phyloP scores from a whole-genome alignment of 2,329 filamentous ascomycete species.

The Cercospora sojina region DNA sequence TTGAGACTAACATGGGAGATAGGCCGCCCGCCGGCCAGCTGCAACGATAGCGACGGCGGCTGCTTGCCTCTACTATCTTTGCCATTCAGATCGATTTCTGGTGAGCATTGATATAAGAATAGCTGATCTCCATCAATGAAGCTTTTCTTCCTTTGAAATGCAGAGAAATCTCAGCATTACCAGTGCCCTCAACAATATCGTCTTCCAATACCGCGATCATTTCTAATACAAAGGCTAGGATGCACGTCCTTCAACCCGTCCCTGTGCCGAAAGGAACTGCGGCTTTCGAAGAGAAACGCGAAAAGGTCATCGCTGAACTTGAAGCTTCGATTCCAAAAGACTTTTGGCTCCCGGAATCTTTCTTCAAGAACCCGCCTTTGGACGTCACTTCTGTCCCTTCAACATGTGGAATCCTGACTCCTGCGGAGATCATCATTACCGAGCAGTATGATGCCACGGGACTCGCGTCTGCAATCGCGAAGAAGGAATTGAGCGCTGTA shows the following conservation, averaged over 20 bases:
- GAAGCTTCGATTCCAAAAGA: slow-evolving; percentile 12
- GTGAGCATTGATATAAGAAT: background rate
- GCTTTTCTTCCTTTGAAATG: background rate
- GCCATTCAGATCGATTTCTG: background rate
- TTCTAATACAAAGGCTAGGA: background rate
- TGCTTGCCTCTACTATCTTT: background rate
- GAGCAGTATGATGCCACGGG: slow-evolving; percentile 21
- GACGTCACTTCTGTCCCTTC: slow-evolving; percentile 22
- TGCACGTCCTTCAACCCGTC: slow-evolving; percentile 5
- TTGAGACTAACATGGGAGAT: background rate
- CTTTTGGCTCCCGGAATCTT: slow-evolving; percentile 8
- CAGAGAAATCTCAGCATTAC: background rate
- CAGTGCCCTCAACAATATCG: background rate
- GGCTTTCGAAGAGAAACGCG: slow-evolving; percentile 11
- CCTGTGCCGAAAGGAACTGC: slow-evolving; percentile 7
- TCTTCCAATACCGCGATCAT: background rate
- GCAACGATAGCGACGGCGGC: background rate
- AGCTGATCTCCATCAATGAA: background rate
- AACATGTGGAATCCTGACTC: slow-evolving; percentile 19
- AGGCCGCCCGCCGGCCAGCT: background rate
- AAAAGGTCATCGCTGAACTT: slow-evolving; percentile 10
- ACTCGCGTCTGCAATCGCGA: slow-evolving; percentile 18
- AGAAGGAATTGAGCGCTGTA: slow-evolving; percentile 17
- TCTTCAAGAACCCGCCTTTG: slow-evolving; percentile 8
- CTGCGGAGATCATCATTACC: slow-evolving; percentile 21